phyloP scores from a whole-genome alignment of 2,329 filamentous ascomycete genomes.

The Albophoma yamanashiensis region DNA sequence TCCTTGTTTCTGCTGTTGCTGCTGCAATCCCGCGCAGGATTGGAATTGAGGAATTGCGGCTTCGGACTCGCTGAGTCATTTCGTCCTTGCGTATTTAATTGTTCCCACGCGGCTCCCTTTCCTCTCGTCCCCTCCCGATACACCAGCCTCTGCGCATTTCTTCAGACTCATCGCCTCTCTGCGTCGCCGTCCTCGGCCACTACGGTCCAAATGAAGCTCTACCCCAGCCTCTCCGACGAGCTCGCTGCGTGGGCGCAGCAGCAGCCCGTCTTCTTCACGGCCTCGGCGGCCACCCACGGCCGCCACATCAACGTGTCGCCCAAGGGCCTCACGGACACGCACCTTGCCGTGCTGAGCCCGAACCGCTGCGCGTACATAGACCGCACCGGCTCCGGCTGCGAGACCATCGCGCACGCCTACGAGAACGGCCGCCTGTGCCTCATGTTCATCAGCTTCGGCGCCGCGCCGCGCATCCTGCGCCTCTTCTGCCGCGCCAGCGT shows the following conservation, averaged over 20 bases:
- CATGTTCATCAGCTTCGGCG: constrained; percentile 60
- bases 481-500: constrained; percentile 51
- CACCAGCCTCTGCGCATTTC: background rate
- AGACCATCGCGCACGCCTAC: constrained; percentile 66
- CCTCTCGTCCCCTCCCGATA: background rate
- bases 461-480: constrained; percentile 49
- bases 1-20: background rate
- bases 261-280: constrained; percentile 68
- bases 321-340: constrained; percentile 55
- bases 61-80: background rate
- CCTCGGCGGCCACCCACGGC: constrained; percentile 57
- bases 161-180: background rate
- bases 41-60: background rate
- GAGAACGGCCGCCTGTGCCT: constrained; percentile 68
- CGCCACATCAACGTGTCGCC: constrained; percentile 67
- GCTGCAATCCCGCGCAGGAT: background rate
- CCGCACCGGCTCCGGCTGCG: constrained; percentile 62
- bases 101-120: background rate
- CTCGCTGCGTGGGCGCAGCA: constrained; percentile 52
- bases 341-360: constrained; percentile 48
- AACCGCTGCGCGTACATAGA: constrained; percentile 61
- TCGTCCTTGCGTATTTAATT: background rate
- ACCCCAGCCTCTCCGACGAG: constrained; percentile 39
- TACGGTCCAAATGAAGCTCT: constrained; percentile 45
- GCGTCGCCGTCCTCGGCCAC: background rate